phyloP scores from a whole-genome alignment of 257 asterid genomes.

The Solanum infundibuliforme region DNA sequence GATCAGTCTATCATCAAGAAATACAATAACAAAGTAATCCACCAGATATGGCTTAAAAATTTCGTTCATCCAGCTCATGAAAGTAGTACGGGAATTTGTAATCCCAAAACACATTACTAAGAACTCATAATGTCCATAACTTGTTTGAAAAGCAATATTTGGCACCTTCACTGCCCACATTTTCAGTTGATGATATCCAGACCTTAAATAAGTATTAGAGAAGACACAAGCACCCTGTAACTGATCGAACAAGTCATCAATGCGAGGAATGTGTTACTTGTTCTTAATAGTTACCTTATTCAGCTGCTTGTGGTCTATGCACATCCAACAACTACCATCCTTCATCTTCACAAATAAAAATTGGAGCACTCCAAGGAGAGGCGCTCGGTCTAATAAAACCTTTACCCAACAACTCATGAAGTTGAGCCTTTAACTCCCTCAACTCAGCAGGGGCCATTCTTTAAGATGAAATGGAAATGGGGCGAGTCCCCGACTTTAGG shows the following conservation, averaged over 20 bases:
- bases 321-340: neutral
- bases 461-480: neutral
- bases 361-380: neutral
- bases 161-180: neutral
- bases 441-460: neutral
- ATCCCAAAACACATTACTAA: neutral
- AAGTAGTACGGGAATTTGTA: neutral
- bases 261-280: neutral
- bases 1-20: neutral
- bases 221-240: neutral
- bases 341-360: neutral
- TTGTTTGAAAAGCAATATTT: neutral
- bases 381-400: neutral
- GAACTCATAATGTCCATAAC: neutral
- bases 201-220: neutral
- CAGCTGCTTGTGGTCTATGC: neutral
- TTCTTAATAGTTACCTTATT: neutral
- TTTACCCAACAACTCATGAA: neutral
- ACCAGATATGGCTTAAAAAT: neutral
- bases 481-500: neutral
- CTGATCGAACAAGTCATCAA: neutral
- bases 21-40: neutral
- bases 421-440: neutral
- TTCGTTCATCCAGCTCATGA: neutral
- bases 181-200: neutral